Evolutionary conservation across 78 protist genomes (phyloP), one percentile per base, ranked within the genome.

Genomic region (Emiliania huxleyi): DNA sequence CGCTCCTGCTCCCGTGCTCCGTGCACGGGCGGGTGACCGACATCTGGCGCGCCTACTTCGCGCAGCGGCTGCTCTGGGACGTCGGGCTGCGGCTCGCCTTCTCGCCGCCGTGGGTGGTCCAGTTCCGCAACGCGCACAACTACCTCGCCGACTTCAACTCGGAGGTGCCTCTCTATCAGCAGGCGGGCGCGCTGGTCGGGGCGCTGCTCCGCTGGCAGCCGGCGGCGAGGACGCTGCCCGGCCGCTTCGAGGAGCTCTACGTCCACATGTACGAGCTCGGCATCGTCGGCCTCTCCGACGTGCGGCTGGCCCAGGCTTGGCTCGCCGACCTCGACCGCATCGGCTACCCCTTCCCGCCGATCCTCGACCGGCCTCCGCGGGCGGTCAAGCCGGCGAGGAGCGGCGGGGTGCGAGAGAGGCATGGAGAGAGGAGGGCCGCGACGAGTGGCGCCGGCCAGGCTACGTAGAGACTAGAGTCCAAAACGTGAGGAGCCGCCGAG

Each of bases 1-100:
- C 75, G 18, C 89, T 91, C 4, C 45, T 91, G 55, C 87, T 91
- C 18, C 93, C 93, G 2, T 21, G 1, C 62, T 43, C 71, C 42
- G 93, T 91, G 37, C 93, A 91, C n/a, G 93, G 93, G 40, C 71
- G 93, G 22, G 93, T 91, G 40, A 22, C 93, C 5, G 93, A 91
- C 40, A 91, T 91, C 56, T 91, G 93, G 93, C 79, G 93, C 52
- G 22, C 35, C 33, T 87, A 49, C 69, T 19, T 48, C 11, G 43
- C 45, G 29, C 79, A 55, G 42, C 55, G 42, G 15, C n/a, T 38
- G 44, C 40, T 48, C 6, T 23, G 69, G 49, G 45, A 40, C 49
- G 12, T 69, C 1, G 84, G 83, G 35, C n/a, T 3, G 33, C 49
- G 43, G 25, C 2, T 90, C 44, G 92, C 85, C n/a, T 90, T 90